phyloP scores from a whole-genome alignment of 2,329 filamentous ascomycete genomes.

The Paraphoma sp. region DNA sequence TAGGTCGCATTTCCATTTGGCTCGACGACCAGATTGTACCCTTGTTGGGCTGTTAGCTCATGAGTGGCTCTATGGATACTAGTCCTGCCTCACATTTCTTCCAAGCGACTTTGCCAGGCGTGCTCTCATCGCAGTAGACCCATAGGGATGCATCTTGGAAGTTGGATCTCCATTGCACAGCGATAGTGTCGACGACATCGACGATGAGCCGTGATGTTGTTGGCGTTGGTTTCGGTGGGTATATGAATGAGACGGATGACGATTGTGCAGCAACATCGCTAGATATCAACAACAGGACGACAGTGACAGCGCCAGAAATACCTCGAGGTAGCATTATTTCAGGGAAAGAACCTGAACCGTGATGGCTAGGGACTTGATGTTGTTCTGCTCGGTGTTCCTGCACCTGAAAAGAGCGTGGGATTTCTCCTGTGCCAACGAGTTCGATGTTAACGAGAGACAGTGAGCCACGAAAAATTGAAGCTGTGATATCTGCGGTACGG shows the following conservation, averaged over 20 bases:
- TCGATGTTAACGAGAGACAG: too few species aligned
- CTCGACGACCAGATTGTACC: neutral
- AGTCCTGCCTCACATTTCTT: neutral
- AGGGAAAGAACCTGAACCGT: too few species aligned
- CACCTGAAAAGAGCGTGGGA: too few species aligned
- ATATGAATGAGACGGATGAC: constrained; percentile 7
- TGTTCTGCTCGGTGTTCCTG: too few species aligned
- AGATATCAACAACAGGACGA: neutral
- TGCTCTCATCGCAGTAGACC: constrained; percentile 5
- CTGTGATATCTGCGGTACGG: too few species aligned
- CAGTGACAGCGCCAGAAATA: too few species aligned
- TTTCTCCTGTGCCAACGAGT: too few species aligned
- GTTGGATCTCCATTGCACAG: constrained; percentile 4
- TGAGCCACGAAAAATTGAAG: too few species aligned
- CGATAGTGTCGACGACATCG: constrained; percentile 6
- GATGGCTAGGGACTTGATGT: too few species aligned
- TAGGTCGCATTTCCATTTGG: constrained; percentile 4
- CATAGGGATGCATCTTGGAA: constrained; percentile 6
- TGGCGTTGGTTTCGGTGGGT: neutral
- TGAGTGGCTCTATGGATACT: neutral
- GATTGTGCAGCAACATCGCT: neutral
- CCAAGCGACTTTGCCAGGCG: neutral
- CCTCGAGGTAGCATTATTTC: too few species aligned
- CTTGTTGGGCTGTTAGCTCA: neutral
- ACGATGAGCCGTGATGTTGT: neutral